Evolutionary conservation across 257 asterid genomes (phyloP), one percentile per base, ranked within the genome.

Genomic region (Phtheirospermum japonicum): DNA sequence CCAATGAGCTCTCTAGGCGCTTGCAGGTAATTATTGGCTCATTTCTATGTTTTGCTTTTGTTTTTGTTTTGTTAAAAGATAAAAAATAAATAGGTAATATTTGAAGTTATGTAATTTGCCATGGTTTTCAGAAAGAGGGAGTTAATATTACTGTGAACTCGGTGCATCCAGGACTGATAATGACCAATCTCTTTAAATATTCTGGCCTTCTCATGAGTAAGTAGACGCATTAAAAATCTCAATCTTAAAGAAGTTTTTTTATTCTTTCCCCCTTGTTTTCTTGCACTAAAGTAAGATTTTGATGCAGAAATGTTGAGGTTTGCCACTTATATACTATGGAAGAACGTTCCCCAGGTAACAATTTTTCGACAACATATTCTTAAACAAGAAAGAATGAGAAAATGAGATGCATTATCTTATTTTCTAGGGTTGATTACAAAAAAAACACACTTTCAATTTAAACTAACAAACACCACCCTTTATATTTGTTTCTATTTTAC

Each of bases 131-230:
- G 97, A 79, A 79, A 30, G 97, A 85, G 73, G 95, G 96, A 72
- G 95, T 77, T 32, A 89, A 89, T 61, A 84, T 93, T 36, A 87
- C 88, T 0, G 91, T 78, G 20, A 89, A 89, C 62, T 83, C 96
- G 6, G 95, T 86, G 66, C 97, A 92, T 80, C 99, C 99, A 7
- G 99, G 99, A 33, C 61, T 85, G 66, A 92, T 92, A 40, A 82
- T 68, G 86, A 92, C 97, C 9, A 87, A 89, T 67, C 89, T 92
- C 62, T 84, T 85, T 75, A 86, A 71, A 59, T 68, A 88, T 68
- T 76, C 90, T 33, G 85, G 84, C 12, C 0, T 76, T 52, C 42
- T 76, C 0, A 69, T 81, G 63, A 80, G 97, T 84, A 77, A 56
- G 90, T 60, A 69, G n/a, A 6, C 39, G 32, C 6, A 43, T n/a